Evolutionary conservation across 2,329 filamentous ascomycete species (phyloP).

Genomic region (Dactylonectria estremocensis): DNA sequence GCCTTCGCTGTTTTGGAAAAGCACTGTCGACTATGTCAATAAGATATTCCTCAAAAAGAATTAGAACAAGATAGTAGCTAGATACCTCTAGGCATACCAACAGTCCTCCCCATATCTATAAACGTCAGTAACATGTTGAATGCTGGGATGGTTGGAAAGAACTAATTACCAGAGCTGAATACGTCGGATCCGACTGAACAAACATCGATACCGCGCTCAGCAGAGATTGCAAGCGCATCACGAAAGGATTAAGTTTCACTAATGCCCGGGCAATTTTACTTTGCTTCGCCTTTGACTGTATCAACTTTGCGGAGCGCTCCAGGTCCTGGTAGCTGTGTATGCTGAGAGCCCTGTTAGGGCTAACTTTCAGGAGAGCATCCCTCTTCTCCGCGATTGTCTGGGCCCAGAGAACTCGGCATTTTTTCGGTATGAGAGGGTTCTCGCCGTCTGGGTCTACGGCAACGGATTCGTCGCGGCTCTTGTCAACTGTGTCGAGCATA

Average conservation of each 20-base stretch:
- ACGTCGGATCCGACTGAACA: slow-evolving; percentile 6
- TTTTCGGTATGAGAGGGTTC: too few species aligned
- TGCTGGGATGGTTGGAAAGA: background rate
- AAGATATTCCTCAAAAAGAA: background rate
- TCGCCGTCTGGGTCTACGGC: too few species aligned
- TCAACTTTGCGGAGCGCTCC: background rate
- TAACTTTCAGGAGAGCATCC: background rate
- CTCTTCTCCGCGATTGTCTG: background rate
- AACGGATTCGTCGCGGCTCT: too few species aligned
- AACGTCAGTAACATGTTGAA: background rate
- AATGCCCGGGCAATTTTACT: background rate
- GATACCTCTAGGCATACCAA: slow-evolving; percentile 7
- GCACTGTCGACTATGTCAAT: background rate
- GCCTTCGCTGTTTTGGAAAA: background rate
- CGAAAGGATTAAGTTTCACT: background rate
- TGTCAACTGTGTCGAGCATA: too few species aligned
- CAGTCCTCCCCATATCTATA: slow-evolving; percentile 8
- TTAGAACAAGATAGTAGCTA: background rate
- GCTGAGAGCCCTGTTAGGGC: background rate
- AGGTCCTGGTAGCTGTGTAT: background rate
- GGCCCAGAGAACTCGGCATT: background rate
- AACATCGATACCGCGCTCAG: background rate
- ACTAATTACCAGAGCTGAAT: background rate
- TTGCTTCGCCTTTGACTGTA: background rate
- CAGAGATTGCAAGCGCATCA: background rate